Base-by-base conservation (phyloP, 2,329 filamentous ascomycete genomes). In the Pseudocercospora pini-densiflorae region DNA sequence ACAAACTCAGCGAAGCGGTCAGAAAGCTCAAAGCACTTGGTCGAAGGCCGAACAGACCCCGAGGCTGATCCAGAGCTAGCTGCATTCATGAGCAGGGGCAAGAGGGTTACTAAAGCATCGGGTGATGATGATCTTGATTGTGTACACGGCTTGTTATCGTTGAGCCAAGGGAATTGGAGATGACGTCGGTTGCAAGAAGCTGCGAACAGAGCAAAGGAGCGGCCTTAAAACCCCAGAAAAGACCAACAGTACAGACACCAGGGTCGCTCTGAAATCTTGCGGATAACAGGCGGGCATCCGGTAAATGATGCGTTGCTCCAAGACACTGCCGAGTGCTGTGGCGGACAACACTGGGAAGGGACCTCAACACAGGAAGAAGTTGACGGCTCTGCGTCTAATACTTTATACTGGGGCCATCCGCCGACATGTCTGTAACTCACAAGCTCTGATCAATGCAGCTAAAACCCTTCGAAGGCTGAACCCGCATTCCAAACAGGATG, bases 111-210 rank as follows among this genome's bases (percentile, higher is more conserved):
- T n/a, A 80, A 76, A 54, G 72, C 79, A 51, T 81, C 79, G 49
- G 80, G 78, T 10, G 81, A 81, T 21, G 82, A 83, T 65, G 94
- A 97, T 76, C 84, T 97, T 78, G 93, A 96, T 76, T 96, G 93
- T 75, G 90, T 97, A 55, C 92, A 94, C 62, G 93, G 93, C n/a
- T 80, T 98, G 70, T 79, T 97, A 69, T 94, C 92, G 59, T 84
- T 98, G 54, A 96, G 93, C 74, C 92, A 97, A 80, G 94, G 94
- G n/a, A 92, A 92, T 75, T 97, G 94, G 93, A 86, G 77, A 67
- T 83, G 53, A 57, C n/a, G 8, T 7, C 14, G n/a, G 1, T 10
- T 6, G 23, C 27, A 27, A 16, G 14, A 19, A 33, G 53, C n/a
- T 23, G 47, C 47, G 10, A 12, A n/a, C 27, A 55, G 51, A 55